These are phyloP conservation scores for Olyra latifolia DNA, from an alignment of 176 grass and related monocot genomes.

Conservation along the genomic window DNA sequence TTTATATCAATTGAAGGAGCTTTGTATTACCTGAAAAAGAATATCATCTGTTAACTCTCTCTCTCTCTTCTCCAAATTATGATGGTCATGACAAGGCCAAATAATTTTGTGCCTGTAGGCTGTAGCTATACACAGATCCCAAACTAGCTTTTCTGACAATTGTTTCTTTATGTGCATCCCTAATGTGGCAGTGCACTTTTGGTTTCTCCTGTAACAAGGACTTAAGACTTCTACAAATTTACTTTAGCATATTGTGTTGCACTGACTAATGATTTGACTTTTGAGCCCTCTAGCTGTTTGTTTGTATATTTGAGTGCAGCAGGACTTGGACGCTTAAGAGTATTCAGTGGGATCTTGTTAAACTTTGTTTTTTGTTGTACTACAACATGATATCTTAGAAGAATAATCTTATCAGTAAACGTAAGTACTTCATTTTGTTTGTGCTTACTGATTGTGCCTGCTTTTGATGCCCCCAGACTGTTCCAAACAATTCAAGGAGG, in stretches of 20 bases:
- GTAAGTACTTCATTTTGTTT: neutral
- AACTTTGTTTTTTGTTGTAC: neutral
- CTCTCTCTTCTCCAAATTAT: neutral
- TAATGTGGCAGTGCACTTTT: neutral
- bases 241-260: neutral
- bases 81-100: neutral
- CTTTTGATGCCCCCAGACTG: constrained; percentile 54
- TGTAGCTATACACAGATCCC: neutral
- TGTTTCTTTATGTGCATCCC: neutral
- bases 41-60: neutral
- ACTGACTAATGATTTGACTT: neutral
- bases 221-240: neutral
- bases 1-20: neutral
- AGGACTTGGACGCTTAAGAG: neutral
- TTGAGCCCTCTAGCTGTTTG: neutral
- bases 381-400: neutral
- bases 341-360: neutral
- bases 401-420: neutral
- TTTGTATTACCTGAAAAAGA: neutral
- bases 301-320: neutral
- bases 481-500: constrained; percentile 57
- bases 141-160: neutral
- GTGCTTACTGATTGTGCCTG: neutral
- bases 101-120: neutral
- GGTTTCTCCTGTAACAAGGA: neutral